Percentiles rank a stretch among this genome's conserved stretches.
Conservation (phyloP, 2,329 filamentous ascomycete species). For the Tolypocladium amazonense region DNA sequence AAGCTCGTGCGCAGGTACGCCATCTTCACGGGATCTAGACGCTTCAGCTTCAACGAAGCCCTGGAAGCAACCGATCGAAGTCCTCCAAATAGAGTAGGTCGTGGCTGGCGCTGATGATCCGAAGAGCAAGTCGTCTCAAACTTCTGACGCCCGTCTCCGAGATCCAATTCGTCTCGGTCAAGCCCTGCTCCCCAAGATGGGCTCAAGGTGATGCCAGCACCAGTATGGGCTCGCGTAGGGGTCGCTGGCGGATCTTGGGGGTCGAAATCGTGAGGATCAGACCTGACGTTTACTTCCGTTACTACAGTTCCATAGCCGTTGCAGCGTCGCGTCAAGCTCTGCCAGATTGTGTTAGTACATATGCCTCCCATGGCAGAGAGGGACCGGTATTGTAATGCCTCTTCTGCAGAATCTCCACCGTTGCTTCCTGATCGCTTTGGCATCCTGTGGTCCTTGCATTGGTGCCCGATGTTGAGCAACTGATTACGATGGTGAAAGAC, state of each 20-base stretch:
- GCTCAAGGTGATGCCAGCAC: not conserved
- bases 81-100: constrained; percentile 8
- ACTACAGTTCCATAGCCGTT: constrained; percentile 35
- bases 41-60: constrained; percentile 19
- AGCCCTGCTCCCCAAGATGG: not conserved
- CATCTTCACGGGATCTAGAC: constrained; percentile 44
- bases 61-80: constrained; percentile 15
- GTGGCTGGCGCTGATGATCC: constrained; percentile 6
- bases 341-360: constrained; percentile 6
- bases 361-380: not conserved
- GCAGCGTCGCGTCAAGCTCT: constrained; percentile 16
- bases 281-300: constrained; percentile 37
- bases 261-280: constrained; percentile 10
- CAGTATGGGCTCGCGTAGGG: constrained; percentile 6
- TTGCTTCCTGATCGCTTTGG: constrained; percentile 14
- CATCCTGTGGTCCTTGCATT: constrained; percentile 11
- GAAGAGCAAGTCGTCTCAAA: constrained; percentile 20
- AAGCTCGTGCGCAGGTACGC: constrained; percentile 50
- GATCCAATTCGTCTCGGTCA: constrained; percentile 4
- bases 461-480: constrained; percentile 31
- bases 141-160: constrained; percentile 8
- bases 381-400: constrained; percentile 11
- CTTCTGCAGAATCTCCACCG: constrained; percentile 21
- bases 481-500: constrained; percentile 49
- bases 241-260: constrained; percentile 1